Conservation (phyloP, 306 rosid species). For the Cyclanthera cordifolia region DNA sequence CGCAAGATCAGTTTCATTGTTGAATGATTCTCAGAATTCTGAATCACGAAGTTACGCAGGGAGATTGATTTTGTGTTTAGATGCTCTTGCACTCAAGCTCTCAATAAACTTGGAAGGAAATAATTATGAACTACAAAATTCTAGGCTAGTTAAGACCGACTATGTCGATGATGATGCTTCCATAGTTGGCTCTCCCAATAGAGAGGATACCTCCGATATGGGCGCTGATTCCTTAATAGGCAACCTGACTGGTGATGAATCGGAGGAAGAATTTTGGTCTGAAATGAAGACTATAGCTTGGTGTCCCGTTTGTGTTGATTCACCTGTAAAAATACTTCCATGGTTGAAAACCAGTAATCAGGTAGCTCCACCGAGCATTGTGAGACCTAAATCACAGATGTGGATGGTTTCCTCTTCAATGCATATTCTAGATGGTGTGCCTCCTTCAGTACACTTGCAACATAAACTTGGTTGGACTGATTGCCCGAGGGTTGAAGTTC, state of each 20-base stretch:
- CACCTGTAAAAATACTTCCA: conserved; percentile 69
- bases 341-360: conserved; percentile 55
- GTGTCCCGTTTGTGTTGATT: conserved; percentile 72
- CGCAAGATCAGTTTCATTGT: conserved; percentile 70
- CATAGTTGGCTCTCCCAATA: conserved; percentile 25
- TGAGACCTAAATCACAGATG: conserved; percentile 84
- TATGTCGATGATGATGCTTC: conserved; percentile 19
- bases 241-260: conserved; percentile 34
- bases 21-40: conserved; percentile 42
- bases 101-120: conserved; percentile 31
- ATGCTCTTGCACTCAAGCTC: conserved; percentile 47
- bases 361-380: conserved; percentile 50
- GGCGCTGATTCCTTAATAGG: conserved; percentile 35
- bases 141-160: conserved; percentile 18
- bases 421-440: conserved; percentile 71
- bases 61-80: conserved; percentile 48
- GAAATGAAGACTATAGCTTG: conserved; percentile 68
- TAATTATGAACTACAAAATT: conserved; percentile 28
- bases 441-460: conserved; percentile 41
- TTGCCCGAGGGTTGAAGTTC: conserved; percentile 35
- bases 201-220: conserved; percentile 22
- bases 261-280: conserved; percentile 85
- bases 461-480: conserved; percentile 74
- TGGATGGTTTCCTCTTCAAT: conserved; percentile 80
- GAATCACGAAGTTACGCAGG: conserved; percentile 45